Conservation (phyloP, 768 basidiomycete genomes). For the Krasilnikovozyma curviuscula region DNA sequence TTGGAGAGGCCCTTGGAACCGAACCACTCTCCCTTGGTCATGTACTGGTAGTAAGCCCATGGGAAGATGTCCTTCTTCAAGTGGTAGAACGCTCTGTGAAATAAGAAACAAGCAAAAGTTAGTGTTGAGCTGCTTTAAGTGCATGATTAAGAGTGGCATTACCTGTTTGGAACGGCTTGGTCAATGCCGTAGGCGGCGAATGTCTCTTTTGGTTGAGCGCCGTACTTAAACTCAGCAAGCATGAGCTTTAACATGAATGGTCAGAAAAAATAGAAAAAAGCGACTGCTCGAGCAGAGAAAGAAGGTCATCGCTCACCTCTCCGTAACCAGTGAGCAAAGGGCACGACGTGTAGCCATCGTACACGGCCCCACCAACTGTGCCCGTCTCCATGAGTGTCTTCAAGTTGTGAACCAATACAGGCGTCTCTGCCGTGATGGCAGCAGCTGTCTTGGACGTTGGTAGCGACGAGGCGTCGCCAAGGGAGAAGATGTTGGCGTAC, state of each 20-base stretch:
- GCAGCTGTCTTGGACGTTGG: slow-evolving; percentile 95
- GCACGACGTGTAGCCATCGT: slow-evolving; percentile 44
- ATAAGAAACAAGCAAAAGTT: background rate
- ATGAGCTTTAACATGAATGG: slow-evolving; percentile 55
- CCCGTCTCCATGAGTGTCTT: slow-evolving; percentile 57
- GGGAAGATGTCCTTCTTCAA: slow-evolving; percentile 44
- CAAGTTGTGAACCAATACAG: slow-evolving; percentile 76
- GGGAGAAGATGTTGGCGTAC: slow-evolving; percentile 63
- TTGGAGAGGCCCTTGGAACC: slow-evolving; percentile 6
- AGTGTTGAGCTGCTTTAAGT: background rate
- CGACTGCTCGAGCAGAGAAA: background rate
- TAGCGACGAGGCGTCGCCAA: slow-evolving; percentile 81
- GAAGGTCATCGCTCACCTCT: background rate
- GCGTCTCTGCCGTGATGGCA: slow-evolving; percentile 76
- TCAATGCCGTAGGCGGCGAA: slow-evolving; percentile 48
- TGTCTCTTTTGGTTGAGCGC: slow-evolving; percentile 64
- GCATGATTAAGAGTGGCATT: background rate
- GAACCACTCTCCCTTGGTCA: slow-evolving; percentile 11
- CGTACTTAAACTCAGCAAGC: slow-evolving; percentile 90
- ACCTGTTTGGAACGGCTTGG: slow-evolving; percentile 60
- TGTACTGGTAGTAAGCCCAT: slow-evolving; percentile 3
- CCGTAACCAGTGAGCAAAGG: slow-evolving; percentile 17
- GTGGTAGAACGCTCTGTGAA: slow-evolving; percentile 53
- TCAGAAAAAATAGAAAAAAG: background rate
- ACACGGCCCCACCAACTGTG: slow-evolving; percentile 44